Evolutionary conservation across 2,329 filamentous ascomycete genomes (phyloP).

Genomic region (Rutstroemia sp.): DNA sequence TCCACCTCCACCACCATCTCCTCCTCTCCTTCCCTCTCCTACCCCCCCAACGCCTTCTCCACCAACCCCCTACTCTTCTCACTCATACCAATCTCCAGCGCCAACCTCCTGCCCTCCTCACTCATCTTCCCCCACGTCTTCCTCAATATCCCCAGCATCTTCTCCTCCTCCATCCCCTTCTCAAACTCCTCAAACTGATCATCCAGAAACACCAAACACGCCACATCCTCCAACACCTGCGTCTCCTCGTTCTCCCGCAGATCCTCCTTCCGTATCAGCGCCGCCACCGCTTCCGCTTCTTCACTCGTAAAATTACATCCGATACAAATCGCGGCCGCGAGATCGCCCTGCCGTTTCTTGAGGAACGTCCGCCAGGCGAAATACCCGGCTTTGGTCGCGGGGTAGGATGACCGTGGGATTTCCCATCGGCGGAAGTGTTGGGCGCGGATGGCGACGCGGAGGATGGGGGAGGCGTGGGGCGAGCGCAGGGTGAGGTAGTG

Average conservation of each 20-base stretch:
- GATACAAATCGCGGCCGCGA: constrained; percentile 48
- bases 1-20: neutral
- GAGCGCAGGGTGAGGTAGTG: constrained; percentile 56
- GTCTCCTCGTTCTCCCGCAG: constrained; percentile 58
- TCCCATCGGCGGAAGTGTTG: constrained; percentile 85
- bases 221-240: constrained; percentile 76
- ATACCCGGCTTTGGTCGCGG: constrained; percentile 69
- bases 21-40: neutral
- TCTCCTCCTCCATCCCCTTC: constrained; percentile 68
- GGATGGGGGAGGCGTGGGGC: constrained; percentile 55
- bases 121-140: constrained; percentile 78
- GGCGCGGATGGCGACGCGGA: constrained; percentile 71
- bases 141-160: constrained; percentile 61
- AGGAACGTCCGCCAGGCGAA: constrained; percentile 71
- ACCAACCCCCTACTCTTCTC: constrained; percentile 55
- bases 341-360: constrained; percentile 62
- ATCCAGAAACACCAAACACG: constrained; percentile 80
- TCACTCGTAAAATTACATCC: constrained; percentile 32
- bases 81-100: constrained; percentile 58
- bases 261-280: constrained; percentile 73
- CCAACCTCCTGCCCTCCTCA: constrained; percentile 52
- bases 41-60: constrained; percentile 49
- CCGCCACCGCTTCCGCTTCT: constrained; percentile 55
- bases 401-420: constrained; percentile 65
- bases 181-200: constrained; percentile 81